Percentiles rank a stretch among this genome's conserved stretches.
Evolutionary conservation across 176 grass and related monocot species (phyloP).

Genomic region (Eremochloa ophiuroides): DNA sequence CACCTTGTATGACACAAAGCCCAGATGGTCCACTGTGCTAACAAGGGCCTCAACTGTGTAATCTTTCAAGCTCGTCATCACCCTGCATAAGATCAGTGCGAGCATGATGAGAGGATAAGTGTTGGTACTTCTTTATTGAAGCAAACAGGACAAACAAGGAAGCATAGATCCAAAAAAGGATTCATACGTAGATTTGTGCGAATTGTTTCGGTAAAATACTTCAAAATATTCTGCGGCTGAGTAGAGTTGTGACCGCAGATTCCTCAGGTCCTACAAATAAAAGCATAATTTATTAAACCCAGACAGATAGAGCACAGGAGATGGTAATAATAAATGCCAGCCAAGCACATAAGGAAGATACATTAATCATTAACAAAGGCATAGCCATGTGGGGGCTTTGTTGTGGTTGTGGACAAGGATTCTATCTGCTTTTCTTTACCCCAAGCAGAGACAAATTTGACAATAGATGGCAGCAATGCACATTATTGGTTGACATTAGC

Average conservation of each 20-base stretch:
- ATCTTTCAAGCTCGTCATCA: conserved; percentile 82
- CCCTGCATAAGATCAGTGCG: conserved; percentile 41
- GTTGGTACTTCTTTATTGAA: conserved; percentile 1
- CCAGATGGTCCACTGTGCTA: conserved; percentile 83
- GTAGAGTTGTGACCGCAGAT: conserved; percentile 85
- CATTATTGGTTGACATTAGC: conserved; percentile 7
- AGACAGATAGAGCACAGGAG: background rate
- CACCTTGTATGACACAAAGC: conserved; percentile 91
- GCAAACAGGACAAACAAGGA: conserved; percentile 21
- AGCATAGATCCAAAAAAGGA: conserved; percentile 9
- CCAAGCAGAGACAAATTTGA: conserved; percentile 25
- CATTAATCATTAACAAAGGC: conserved; percentile 33
- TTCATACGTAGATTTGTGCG: conserved; percentile 64
- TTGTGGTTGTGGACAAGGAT: conserved; percentile 25
- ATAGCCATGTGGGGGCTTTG: conserved; percentile 34
- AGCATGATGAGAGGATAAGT: conserved; percentile 11
- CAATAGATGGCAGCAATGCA: conserved; percentile 15
- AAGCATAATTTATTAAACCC: conserved; percentile 32
- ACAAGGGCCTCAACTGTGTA: conserved; percentile 81
- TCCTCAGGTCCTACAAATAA: conserved; percentile 88
- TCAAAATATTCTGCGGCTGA: conserved; percentile 96
- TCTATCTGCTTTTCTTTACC: conserved; percentile 28
- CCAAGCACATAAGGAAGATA: conserved; percentile 13
- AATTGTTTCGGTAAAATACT: conserved; percentile 77
- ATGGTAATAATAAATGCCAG: conserved; percentile 48